A percentile compares a stretch with the other conserved stretches of the same genome.
phyloP scores from a whole-genome alignment of 331 rosid species.

The Pyrus hybrid region DNA sequence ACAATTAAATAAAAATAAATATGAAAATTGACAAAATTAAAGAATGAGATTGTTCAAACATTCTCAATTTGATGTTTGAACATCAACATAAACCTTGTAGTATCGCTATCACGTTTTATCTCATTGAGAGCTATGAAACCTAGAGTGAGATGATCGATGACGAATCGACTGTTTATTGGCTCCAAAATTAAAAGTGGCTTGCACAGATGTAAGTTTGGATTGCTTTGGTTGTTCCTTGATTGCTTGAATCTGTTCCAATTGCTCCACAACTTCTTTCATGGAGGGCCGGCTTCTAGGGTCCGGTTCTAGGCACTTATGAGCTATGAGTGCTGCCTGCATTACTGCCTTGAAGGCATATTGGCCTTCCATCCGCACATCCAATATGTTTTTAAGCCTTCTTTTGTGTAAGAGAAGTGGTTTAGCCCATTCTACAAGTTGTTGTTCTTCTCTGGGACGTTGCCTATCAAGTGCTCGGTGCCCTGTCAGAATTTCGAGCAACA shows the following conservation, averaged over 20 bases:
- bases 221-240: slow-evolving; percentile 25
- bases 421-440: slow-evolving; percentile 61
- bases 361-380: slow-evolving; percentile 58
- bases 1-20: neutral
- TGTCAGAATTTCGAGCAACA: slow-evolving; percentile 73
- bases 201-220: slow-evolving; percentile 11
- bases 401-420: slow-evolving; percentile 44
- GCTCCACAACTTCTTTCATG: slow-evolving; percentile 62
- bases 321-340: slow-evolving; percentile 34
- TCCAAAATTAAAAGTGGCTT: slow-evolving; percentile 2
- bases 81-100: neutral
- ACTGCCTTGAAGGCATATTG: slow-evolving; percentile 65
- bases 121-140: slow-evolving; percentile 11
- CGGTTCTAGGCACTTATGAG: slow-evolving; percentile 48
- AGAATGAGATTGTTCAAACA: neutral
- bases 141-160: neutral
- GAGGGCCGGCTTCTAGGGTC: slow-evolving; percentile 65
- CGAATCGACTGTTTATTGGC: neutral
- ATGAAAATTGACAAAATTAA: neutral
- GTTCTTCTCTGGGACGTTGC: slow-evolving; percentile 37
- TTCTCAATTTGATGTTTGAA: neutral
- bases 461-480: slow-evolving; percentile 57
- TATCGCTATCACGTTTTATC: neutral
- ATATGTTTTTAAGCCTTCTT: slow-evolving; percentile 38
- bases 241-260: slow-evolving; percentile 44